These are phyloP conservation scores for Kokia cookei DNA, from an alignment of 441 rosid genomes.

Conservation along the genomic window DNA sequence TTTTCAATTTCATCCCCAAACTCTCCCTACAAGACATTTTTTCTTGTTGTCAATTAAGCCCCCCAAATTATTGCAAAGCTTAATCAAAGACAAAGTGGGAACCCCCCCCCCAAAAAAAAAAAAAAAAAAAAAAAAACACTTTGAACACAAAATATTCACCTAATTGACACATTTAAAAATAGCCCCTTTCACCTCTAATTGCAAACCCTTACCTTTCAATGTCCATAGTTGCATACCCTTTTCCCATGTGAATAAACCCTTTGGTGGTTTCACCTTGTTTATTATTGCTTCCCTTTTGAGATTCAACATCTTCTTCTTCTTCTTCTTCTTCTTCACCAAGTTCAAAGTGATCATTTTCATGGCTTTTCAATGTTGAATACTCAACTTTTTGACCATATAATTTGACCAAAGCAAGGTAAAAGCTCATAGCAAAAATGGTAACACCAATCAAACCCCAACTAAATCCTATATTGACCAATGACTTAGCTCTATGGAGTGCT, in stretches of 20 bases:
- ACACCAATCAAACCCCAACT: slow-evolving; percentile 54
- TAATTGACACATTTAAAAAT: neutral
- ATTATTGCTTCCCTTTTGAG: slow-evolving; percentile 20
- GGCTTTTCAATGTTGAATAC: slow-evolving; percentile 37
- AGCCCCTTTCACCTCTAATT: too few relatives aligned
- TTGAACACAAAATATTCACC: slow-evolving; percentile 9
- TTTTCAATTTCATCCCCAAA: too few relatives aligned
- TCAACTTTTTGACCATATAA: slow-evolving; percentile 28
- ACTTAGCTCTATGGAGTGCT: slow-evolving; percentile 59
- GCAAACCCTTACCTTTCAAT: slow-evolving; percentile 2
- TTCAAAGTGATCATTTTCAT: neutral
- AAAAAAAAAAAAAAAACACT: neutral
- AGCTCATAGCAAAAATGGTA: slow-evolving; percentile 36
- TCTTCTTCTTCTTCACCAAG: slow-evolving; percentile 16
- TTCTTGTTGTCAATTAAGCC: slow-evolving; percentile 12
- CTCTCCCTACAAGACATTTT: neutral
- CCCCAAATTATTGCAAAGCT: slow-evolving; percentile 22
- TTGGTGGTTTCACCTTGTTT: slow-evolving; percentile 12
- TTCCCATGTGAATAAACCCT: slow-evolving; percentile 36
- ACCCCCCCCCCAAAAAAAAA: too few relatives aligned
- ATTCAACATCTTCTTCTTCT: slow-evolving; percentile 38
- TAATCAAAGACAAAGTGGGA: neutral
- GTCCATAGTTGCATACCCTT: slow-evolving; percentile 17
- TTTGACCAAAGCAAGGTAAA: slow-evolving; percentile 40
- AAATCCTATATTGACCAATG: slow-evolving; percentile 67